Conservation (phyloP, 2,329 filamentous ascomycete species). For the Aspergillus costaricaensis region DNA sequence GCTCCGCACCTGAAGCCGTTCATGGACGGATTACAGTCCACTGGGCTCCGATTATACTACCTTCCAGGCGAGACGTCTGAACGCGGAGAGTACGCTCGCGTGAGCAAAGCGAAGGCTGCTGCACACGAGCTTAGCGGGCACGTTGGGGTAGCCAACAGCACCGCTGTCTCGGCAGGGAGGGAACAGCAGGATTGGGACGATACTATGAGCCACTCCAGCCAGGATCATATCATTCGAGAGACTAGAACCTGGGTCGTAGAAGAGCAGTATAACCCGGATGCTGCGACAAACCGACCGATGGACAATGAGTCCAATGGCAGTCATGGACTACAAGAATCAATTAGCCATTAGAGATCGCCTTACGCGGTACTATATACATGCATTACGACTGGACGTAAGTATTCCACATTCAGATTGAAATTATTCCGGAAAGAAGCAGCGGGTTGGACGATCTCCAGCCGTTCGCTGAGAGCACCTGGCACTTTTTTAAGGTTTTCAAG, state of each 20-base stretch:
- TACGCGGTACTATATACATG: neutral
- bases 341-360: neutral
- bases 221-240: conserved; percentile 2
- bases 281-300: neutral
- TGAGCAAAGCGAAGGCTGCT: neutral
- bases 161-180: neutral
- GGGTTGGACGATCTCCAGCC: neutral
- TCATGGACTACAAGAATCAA: neutral
- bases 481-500: neutral
- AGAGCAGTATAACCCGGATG: neutral
- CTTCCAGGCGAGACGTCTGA: neutral
- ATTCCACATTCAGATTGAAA: neutral
- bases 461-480: neutral
- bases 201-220: neutral
- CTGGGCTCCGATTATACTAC: neutral
- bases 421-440: neutral
- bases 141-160: neutral
- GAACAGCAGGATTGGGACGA: neutral
- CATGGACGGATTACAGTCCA: conserved; percentile 7
- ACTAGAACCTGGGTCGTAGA: conserved; percentile 1
- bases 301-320: neutral
- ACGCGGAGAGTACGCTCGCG: neutral
- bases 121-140: conserved; percentile 1
- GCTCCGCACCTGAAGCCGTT: conserved; percentile 2
- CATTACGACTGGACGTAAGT: neutral